phyloP scores from a whole-genome alignment of 495 filamentous ascomycete species.

The Penicillium herquei region DNA sequence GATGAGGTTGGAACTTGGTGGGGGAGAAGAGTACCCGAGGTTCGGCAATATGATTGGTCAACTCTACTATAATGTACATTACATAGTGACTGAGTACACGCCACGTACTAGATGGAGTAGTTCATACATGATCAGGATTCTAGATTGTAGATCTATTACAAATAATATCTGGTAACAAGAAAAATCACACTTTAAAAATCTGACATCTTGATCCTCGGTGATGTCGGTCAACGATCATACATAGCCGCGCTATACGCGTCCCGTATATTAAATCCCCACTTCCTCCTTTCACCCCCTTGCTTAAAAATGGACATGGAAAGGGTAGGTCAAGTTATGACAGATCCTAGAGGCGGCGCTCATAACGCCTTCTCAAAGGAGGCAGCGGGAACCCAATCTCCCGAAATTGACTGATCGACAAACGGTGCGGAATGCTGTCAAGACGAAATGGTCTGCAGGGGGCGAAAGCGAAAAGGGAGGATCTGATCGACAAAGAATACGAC shows the following conservation, averaged over 20 bases:
- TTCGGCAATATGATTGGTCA: slow-evolving; percentile 2
- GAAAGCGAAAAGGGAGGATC: neutral
- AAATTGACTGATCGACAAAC: slow-evolving; percentile 17
- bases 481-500: slow-evolving; percentile 9
- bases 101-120: too few species aligned
- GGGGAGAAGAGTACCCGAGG: neutral
- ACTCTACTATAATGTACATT: too few species aligned
- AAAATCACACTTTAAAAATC: neutral
- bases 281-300: slow-evolving; percentile 12
- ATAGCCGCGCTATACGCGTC: slow-evolving; percentile 26
- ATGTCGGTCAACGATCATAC: neutral
- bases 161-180: neutral
- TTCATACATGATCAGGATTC: too few species aligned
- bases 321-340: slow-evolving; percentile 13
- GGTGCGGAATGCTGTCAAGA: slow-evolving; percentile 24
- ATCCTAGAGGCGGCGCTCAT: slow-evolving; percentile 5
- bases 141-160: neutral
- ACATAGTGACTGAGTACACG: too few species aligned
- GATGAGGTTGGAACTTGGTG: slow-evolving; percentile 3
- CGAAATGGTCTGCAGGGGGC: slow-evolving; percentile 10
- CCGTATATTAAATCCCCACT: slow-evolving; percentile 5
- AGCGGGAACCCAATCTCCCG: neutral
- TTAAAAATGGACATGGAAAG: slow-evolving; percentile 8
- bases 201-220: neutral
- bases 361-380: slow-evolving; percentile 8